These are phyloP conservation scores for Lentinus polychrous DNA, from an alignment of 1,284 basidiomycete species.

Conservation along the genomic window DNA sequence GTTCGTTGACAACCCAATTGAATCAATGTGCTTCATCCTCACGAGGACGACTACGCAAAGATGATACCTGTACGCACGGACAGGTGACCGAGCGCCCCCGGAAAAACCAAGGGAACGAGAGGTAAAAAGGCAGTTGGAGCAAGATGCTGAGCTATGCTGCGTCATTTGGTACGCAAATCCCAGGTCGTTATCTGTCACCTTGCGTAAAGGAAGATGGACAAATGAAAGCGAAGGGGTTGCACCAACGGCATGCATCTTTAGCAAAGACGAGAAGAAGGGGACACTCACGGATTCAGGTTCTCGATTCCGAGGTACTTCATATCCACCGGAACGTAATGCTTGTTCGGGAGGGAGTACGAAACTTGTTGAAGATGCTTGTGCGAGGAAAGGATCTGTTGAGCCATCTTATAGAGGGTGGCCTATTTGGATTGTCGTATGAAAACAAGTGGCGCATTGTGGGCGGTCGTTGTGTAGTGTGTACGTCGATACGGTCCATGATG, in stretches of 20 bases:
- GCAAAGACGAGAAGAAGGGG: not conserved
- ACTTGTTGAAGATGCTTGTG: constrained; percentile 59
- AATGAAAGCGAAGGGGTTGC: not conserved
- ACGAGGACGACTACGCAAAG: no score
- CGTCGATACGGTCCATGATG: not conserved
- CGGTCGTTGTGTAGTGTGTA: not conserved
- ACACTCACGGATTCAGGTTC: constrained; percentile 39
- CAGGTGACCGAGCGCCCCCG: no score
- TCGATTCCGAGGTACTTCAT: constrained; percentile 59
- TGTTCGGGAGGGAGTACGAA: constrained; percentile 84
- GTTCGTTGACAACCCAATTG: not conserved
- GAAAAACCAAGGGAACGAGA: no score
- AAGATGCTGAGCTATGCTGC: no score
- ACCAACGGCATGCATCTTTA: no score
- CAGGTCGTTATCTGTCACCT: no score
- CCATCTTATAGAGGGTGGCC: constrained; percentile 92
- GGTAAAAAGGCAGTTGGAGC: no score
- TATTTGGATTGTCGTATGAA: constrained; percentile 24
- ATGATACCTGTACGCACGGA: no score
- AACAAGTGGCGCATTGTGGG: not conserved
- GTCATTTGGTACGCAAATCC: no score
- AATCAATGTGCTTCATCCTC: no score
- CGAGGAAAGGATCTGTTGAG: constrained; percentile 60
- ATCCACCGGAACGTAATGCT: constrained; percentile 85
- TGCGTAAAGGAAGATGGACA: not conserved